These are phyloP conservation scores for Termitomyces sp. DNA, from an alignment of 768 basidiomycete genomes.

Conservation along the genomic window DNA sequence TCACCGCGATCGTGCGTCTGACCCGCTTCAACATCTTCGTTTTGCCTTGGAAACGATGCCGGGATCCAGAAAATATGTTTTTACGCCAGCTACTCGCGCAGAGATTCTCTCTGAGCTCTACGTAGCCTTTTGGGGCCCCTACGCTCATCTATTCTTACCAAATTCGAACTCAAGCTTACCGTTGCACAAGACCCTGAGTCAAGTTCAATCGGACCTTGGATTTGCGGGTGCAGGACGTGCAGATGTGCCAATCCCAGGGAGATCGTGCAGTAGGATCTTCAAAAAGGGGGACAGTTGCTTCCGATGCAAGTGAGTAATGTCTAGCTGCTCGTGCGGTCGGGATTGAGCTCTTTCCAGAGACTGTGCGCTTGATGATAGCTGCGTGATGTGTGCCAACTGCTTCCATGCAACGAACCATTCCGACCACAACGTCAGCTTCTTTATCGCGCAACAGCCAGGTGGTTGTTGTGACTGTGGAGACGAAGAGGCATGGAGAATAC, in stretches of 20 bases:
- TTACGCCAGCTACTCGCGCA: conserved; percentile 66
- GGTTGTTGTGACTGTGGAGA: conserved; percentile 97
- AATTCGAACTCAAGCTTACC: conserved; percentile 58
- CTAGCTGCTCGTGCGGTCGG: not conserved
- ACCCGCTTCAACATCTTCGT: conserved; percentile 67
- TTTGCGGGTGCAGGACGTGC: conserved; percentile 57
- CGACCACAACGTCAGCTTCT: conserved; percentile 90
- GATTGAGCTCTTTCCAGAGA: conserved; percentile 48
- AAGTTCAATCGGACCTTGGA: conserved; percentile 56
- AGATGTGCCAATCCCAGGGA: conserved; percentile 56
- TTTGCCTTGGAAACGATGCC: conserved; percentile 80
- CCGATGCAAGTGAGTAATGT: conserved; percentile 76
- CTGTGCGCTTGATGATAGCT: conserved; percentile 85
- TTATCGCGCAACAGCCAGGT: conserved; percentile 86
- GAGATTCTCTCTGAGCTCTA: conserved; percentile 82
- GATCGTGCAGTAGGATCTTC: conserved; percentile 81
- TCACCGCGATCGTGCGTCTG: conserved; percentile 48
- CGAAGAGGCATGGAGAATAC: conserved; percentile 74
- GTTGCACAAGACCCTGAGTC: conserved; percentile 57
- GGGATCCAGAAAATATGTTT: conserved; percentile 69
- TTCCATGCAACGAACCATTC: conserved; percentile 85
- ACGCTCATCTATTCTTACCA: conserved; percentile 68
- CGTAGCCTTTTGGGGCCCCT: conserved; percentile 75
- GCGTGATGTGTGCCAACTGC: conserved; percentile 85
- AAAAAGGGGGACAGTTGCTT: conserved; percentile 91